Base-by-base conservation (phyloP, 2,329 filamentous ascomycete genomes). In the Aspergillus candidus region DNA sequence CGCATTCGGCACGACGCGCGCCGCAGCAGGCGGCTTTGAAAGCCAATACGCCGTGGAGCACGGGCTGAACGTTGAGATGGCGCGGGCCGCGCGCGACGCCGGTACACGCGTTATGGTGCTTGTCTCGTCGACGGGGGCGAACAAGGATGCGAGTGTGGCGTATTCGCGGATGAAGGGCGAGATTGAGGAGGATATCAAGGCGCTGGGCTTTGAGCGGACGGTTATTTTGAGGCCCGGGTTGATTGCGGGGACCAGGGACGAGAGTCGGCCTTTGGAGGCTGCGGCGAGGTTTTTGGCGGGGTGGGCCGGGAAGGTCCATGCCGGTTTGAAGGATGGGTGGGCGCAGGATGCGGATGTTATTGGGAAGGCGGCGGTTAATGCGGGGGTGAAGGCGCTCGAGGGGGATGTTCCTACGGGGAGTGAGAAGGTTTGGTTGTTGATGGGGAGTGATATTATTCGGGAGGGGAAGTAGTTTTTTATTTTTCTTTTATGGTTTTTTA, bases 31-130 rank as follows among this genome's bases (percentile, higher is more conserved):
- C 49, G 75, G 84, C 45, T 70, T 94, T 52, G 83, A 81, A 22
- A 81, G 83, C 49, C 91, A 96, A 69, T 85, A 88, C 71, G 86
- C 86, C 61, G 86, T 96, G 52, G 91, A 96, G 70, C 80, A 89
- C 61, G 88, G 93, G 60, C 74, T 95, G 35, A 94, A 94, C 67
- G 66, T 94, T 38, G 82, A 84, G 52, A 74, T 94, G 17, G 89
- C 87, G 3, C 76, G 78, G 48, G 82, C 84, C 0, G 88, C 90
- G 35, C 87, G 84, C 60, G 77, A 76, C 4, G 79, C 82, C 1
- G 88, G 88, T 31, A 77, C 80, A 10, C 80, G 80, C 53, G 84
- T 83, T 2, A 94, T 85, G 59, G 82, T 96, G 15, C 82, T 94
- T 51, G 76, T 94, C 44, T 89, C 84, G 1, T 74, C 76, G 15